Conservation (phyloP, 306 rosid genomes). For the Casuarina glauca region DNA sequence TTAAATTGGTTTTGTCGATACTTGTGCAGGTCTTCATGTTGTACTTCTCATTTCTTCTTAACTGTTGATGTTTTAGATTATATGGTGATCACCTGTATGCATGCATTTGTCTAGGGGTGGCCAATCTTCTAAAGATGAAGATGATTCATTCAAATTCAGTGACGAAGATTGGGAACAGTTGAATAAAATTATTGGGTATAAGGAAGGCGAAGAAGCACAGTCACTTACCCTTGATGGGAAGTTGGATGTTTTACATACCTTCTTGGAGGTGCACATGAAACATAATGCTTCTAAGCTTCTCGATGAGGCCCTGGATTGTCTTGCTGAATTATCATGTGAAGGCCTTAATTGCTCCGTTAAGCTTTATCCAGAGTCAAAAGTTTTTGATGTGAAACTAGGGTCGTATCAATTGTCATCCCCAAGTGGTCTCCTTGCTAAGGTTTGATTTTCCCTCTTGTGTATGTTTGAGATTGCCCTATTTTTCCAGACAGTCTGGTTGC, state of each 20-base stretch:
- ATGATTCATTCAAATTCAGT: slow-evolving; percentile 65
- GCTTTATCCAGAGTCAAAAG: slow-evolving; percentile 87
- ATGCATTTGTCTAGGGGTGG: slow-evolving; percentile 50
- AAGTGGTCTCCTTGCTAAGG: slow-evolving; percentile 92
- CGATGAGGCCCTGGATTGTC: slow-evolving; percentile 65
- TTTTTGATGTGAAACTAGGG: slow-evolving; percentile 78
- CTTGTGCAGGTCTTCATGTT: too few relatives aligned
- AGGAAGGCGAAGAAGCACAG: slow-evolving; percentile 68
- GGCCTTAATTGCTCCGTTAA: slow-evolving; percentile 73
- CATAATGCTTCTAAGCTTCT: slow-evolving; percentile 90
- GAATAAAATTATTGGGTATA: slow-evolving; percentile 90
- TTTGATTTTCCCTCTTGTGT: slow-evolving; percentile 29
- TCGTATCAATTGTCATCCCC: slow-evolving; percentile 88
- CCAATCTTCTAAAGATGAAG: slow-evolving; percentile 65
- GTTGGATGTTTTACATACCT: slow-evolving; percentile 77
- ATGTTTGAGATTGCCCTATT: neutral
- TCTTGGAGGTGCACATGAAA: slow-evolving; percentile 74
- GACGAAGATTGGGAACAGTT: slow-evolving; percentile 90
- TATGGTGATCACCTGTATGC: slow-evolving; percentile 18
- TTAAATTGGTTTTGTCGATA: slow-evolving; percentile 12
- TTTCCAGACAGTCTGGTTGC: slow-evolving; percentile 6
- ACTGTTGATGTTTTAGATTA: neutral
- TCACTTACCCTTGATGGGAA: slow-evolving; percentile 42
- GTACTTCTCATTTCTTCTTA: neutral
- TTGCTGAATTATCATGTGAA: slow-evolving; percentile 94